phyloP scores from a whole-genome alignment of 306 rosid genomes.

The Trifolium dubium region DNA sequence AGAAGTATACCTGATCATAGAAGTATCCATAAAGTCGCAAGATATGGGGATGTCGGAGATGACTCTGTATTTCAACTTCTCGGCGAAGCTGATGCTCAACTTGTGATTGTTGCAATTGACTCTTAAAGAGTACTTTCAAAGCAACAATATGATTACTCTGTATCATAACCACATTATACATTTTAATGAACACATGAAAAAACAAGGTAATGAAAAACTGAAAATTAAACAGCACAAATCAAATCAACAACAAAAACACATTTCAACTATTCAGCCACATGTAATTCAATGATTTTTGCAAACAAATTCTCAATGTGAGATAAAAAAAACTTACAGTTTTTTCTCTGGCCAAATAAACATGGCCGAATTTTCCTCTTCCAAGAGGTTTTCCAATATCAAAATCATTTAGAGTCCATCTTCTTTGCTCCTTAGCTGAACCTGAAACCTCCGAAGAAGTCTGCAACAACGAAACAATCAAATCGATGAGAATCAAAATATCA shows the following conservation, averaged over 20 bases:
- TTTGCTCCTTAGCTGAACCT: constrained; percentile 69
- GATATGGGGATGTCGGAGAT: constrained; percentile 95
- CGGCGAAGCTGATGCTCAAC: constrained; percentile 98
- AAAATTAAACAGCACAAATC: constrained; percentile 17
- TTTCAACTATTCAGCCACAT: background rate
- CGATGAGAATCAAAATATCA: constrained; percentile 19
- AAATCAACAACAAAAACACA: constrained; percentile 1
- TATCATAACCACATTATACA: constrained; percentile 38
- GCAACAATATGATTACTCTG: constrained; percentile 98
- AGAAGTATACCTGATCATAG: constrained; percentile 76
- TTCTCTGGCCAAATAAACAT: constrained; percentile 97
- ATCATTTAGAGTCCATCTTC: constrained; percentile 89
- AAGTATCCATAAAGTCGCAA: constrained; percentile 94
- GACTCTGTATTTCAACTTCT: constrained; percentile 98
- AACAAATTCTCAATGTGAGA: constrained; percentile 8
- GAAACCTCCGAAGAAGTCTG: constrained; percentile 69
- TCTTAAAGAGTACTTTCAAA: constrained; percentile 91
- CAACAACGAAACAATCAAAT: constrained; percentile 9
- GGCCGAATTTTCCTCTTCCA: constrained; percentile 99
- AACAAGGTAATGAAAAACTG: constrained; percentile 24
- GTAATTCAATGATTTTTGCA: background rate
- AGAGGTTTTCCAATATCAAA: constrained; percentile 97
- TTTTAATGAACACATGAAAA: background rate
- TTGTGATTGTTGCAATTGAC: constrained; percentile 98
- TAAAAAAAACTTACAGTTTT: constrained; percentile 63